Conservation (phyloP, 2,329 filamentous ascomycete genomes). For the Hymenoscyphus repandus region DNA sequence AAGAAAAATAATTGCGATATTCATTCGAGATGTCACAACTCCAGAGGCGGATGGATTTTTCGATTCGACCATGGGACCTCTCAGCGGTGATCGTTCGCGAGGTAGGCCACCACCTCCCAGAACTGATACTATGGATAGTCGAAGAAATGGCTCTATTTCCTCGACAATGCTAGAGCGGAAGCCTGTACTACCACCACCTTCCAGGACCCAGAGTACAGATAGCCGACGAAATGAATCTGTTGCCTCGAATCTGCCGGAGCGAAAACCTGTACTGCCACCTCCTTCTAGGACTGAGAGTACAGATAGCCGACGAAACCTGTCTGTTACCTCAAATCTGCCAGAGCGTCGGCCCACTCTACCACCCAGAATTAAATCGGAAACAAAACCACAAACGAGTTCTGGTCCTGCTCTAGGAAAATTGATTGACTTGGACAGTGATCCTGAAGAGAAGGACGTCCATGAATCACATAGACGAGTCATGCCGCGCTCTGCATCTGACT, state of each 20-base stretch:
- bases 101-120: constrained; percentile 11
- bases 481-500: constrained; percentile 25
- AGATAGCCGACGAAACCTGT: constrained; percentile 17
- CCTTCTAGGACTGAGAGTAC: constrained; percentile 15
- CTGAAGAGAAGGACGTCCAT: constrained; percentile 35
- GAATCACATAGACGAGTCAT: constrained; percentile 29
- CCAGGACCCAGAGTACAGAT: constrained; percentile 17
- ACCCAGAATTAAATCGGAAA: constrained; percentile 21
- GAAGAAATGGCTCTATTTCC: constrained; percentile 10
- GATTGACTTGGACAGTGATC: constrained; percentile 56
- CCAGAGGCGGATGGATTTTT: constrained; percentile 71
- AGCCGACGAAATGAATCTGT: constrained; percentile 14
- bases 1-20: constrained; percentile 73
- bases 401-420: constrained; percentile 46
- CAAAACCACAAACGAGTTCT: constrained; percentile 29
- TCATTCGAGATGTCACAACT: constrained; percentile 94
- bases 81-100: constrained; percentile 22
- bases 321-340: constrained; percentile 2
- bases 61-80: constrained; percentile 42
- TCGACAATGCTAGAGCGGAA: not conserved
- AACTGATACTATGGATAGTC: constrained; percentile 18
- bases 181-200: constrained; percentile 3
- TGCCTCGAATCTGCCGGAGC: not conserved
- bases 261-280: not conserved
- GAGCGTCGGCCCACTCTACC: constrained; percentile 1